phyloP scores from a whole-genome alignment of 2,329 filamentous ascomycete genomes.

The Pyrenochaeta sp. region DNA sequence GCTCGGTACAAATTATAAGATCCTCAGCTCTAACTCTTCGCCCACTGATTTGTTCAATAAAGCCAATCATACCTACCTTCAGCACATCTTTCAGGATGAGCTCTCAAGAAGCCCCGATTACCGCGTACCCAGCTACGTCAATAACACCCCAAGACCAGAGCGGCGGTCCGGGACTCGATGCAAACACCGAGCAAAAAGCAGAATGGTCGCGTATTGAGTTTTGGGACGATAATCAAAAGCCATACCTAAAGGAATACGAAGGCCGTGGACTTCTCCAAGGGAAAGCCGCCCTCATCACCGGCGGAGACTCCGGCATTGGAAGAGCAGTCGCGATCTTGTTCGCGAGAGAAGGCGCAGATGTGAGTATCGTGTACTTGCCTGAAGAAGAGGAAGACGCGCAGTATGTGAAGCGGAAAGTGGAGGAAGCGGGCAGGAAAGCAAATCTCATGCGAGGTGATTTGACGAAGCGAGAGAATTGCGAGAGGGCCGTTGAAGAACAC shows the following conservation, averaged over 20 bases:
- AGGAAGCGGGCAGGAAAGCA: conserved; percentile 68
- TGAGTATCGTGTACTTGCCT: conserved; percentile 74
- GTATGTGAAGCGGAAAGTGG: conserved; percentile 73
- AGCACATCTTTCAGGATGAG: conserved; percentile 18
- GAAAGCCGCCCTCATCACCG: conserved; percentile 69
- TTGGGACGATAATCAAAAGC: conserved; percentile 30
- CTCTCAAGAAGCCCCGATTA: conserved; percentile 22
- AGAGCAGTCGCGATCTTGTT: conserved; percentile 77
- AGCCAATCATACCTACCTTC: not conserved
- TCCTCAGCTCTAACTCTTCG: not conserved
- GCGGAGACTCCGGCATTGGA: conserved; percentile 80
- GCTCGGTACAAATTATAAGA: not conserved
- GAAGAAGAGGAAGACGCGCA: conserved; percentile 78
- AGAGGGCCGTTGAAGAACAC: conserved; percentile 71
- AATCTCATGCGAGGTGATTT: conserved; percentile 61
- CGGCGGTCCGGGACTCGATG: conserved; percentile 27
- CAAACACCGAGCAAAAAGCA: conserved; percentile 23
- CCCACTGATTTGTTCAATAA: not conserved
- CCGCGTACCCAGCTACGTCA: conserved; percentile 27
- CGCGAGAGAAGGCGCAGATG: conserved; percentile 78
- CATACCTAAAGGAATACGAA: conserved; percentile 33
- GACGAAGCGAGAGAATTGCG: conserved; percentile 70
- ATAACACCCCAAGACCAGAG: conserved; percentile 25
- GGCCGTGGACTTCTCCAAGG: conserved; percentile 32
- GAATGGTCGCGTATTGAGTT: conserved; percentile 31